Percentiles rank a stretch among this genome's conserved stretches.
These are phyloP conservation scores for Lentithecium fluviatile DNA, from an alignment of 495 filamentous ascomycete genomes.

Conservation along the genomic window DNA sequence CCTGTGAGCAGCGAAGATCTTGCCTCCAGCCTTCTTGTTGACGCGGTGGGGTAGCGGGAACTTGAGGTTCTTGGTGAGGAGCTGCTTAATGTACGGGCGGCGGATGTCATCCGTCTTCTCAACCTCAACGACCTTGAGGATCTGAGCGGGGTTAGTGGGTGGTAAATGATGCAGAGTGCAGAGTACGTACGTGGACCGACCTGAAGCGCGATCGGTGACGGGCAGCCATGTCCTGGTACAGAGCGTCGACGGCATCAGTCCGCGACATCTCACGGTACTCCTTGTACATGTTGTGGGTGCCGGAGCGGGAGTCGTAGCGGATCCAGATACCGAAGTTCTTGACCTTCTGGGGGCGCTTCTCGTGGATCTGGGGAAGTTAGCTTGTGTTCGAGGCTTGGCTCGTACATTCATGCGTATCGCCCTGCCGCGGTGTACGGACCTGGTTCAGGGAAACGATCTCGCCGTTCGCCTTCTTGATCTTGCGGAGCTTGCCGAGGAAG, in stretches of 20 bases:
- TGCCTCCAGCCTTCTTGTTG: conserved; percentile 64
- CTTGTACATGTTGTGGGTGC: conserved; percentile 99
- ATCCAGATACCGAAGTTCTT: conserved; percentile 99
- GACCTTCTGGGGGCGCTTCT: conserved; percentile 98
- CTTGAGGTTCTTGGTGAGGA: conserved; percentile 88
- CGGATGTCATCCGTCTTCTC: conserved; percentile 89
- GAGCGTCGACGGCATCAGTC: conserved; percentile 87
- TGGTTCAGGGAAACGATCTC: conserved; percentile 96
- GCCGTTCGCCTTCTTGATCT: conserved; percentile 99
- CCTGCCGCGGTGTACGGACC: conserved; percentile 58
- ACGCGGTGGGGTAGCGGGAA: conserved; percentile 98
- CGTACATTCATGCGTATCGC: too few relatives aligned
- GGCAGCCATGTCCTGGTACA: conserved; percentile 99
- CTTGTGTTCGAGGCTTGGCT: background rate
- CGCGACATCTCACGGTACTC: conserved; percentile 99
- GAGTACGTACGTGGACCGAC: conserved; percentile 94
- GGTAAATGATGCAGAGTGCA: background rate
- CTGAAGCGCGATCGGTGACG: conserved; percentile 96
- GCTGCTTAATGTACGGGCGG: conserved; percentile 98
- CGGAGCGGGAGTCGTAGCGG: conserved; percentile 98
- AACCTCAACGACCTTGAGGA: conserved; percentile 96
- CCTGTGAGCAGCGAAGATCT: conserved; percentile 84
- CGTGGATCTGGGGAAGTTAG: conserved; percentile 68
- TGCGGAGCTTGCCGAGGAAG: conserved; percentile 96
- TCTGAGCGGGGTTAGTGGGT: conserved; percentile 53